phyloP scores from a whole-genome alignment of 805 yeast species.

The Suhomyces sp. region DNA sequence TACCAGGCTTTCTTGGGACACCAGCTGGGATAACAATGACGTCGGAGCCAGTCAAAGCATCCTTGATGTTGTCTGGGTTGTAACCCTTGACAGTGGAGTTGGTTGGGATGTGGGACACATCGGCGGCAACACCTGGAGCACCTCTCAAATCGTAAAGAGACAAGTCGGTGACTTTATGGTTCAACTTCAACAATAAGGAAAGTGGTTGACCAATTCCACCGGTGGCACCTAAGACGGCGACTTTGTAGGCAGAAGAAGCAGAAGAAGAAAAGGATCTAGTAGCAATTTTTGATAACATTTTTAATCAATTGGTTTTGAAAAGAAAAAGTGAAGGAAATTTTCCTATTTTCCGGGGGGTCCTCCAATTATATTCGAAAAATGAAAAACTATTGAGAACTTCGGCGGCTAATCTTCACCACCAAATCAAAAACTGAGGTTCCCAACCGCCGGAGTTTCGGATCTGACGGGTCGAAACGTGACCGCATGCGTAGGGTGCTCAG shows the following conservation, averaged over 20 bases:
- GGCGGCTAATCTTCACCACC: neutral
- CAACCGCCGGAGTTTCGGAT: neutral
- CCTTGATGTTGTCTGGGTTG: slow-evolving; percentile 72
- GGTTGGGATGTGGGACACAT: slow-evolving; percentile 90
- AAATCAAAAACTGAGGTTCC: neutral
- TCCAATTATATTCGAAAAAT: slow-evolving; percentile 1
- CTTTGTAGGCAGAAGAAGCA: slow-evolving; percentile 63
- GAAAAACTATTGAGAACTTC: neutral
- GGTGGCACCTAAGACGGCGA: slow-evolving; percentile 77
- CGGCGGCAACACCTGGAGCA: slow-evolving; percentile 97
- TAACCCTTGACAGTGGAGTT: slow-evolving; percentile 85
- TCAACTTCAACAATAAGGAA: slow-evolving; percentile 78
- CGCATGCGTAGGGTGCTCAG: neutral
- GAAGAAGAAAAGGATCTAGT: slow-evolving; percentile 67
- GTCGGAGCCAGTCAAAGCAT: slow-evolving; percentile 76
- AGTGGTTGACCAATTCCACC: slow-evolving; percentile 94
- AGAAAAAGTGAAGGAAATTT: neutral
- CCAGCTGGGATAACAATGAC: slow-evolving; percentile 95
- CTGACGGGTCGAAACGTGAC: neutral
- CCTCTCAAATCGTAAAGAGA: slow-evolving; percentile 86
- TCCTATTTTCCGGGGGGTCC: neutral
- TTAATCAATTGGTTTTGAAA: slow-evolving; percentile 3
- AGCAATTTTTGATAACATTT: slow-evolving; percentile 57
- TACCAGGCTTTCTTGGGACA: slow-evolving; percentile 98
- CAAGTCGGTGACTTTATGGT: slow-evolving; percentile 82